These are phyloP conservation scores for Tulasnella sp. DNA, from an alignment of 768 basidiomycete genomes.

Conservation along the genomic window DNA sequence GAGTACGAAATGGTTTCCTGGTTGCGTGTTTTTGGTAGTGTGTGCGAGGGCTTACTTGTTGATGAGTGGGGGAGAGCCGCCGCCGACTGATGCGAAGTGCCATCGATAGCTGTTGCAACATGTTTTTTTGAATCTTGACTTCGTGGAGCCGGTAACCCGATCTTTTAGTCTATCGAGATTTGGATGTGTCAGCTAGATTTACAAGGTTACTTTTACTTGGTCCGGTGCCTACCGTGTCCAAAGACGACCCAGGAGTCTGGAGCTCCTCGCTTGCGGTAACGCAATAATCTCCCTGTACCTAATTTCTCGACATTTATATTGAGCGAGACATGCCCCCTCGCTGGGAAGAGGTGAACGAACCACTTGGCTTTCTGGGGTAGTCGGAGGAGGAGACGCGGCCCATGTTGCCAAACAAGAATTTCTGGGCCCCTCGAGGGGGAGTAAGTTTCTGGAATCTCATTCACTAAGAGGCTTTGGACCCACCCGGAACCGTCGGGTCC, in stretches of 20 bases:
- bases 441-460: not conserved
- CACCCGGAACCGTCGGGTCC: not conserved
- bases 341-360: not conserved
- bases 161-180: not conserved
- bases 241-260: too few species aligned
- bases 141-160: too few species aligned
- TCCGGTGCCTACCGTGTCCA: too few species aligned
- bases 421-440: not conserved
- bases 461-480: too few species aligned
- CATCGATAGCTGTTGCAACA: not conserved
- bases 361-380: not conserved
- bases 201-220: not conserved
- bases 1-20: too few species aligned
- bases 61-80: not conserved
- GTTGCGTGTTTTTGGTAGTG: not conserved
- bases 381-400: not conserved
- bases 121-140: not conserved
- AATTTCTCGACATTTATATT: too few species aligned
- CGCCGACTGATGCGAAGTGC: not conserved
- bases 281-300: too few species aligned
- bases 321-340: too few species aligned
- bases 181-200: not conserved
- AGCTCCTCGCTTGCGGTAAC: too few species aligned
- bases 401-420: not conserved
- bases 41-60: not conserved